A percentile compares a stretch with the other conserved stretches of the same genome.
Conservation (phyloP, 768 basidiomycete genomes). For the Jaapia argillacea region DNA sequence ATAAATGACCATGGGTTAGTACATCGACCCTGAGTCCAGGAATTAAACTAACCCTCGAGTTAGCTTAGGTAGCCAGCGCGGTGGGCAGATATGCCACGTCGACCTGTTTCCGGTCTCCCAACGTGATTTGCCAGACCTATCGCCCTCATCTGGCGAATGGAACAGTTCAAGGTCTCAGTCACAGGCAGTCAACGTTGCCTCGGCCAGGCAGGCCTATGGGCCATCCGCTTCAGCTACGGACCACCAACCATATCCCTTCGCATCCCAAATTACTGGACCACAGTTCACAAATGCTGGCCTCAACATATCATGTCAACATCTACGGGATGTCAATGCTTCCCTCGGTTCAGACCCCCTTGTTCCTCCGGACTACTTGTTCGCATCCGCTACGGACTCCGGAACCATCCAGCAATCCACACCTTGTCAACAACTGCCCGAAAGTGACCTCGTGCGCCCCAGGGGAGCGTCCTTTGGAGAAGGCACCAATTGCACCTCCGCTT, state of each 20-base stretch:
- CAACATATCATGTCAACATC: not conserved
- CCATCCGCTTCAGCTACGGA: not conserved
- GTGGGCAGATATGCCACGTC: conserved; percentile 69
- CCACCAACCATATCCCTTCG: not conserved
- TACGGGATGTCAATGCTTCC: not conserved
- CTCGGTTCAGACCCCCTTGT: not conserved
- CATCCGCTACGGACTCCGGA: conserved; percentile 15
- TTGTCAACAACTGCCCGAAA: too few relatives aligned
- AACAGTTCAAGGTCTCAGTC: conserved; percentile 8
- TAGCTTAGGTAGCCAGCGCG: conserved; percentile 45
- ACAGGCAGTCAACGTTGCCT: conserved; percentile 6
- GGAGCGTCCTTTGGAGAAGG: conserved; percentile 33
- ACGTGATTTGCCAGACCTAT: conserved; percentile 6
- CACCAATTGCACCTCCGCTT: conserved; percentile 38
- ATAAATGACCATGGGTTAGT: not conserved
- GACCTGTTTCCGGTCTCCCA: conserved; percentile 59
- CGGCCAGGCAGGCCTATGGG: not conserved
- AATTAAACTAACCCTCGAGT: conserved; percentile 6
- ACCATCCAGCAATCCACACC: conserved; percentile 36
- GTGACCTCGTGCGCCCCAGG: too few relatives aligned
- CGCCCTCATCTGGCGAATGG: conserved; percentile 9
- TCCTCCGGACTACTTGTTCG: not conserved
- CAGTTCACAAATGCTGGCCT: not conserved
- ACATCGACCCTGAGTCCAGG: conserved; percentile 2
- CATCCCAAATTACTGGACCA: not conserved